Base-by-base conservation (phyloP, 768 basidiomycete genomes). In the Leccinellum rugosiceps region DNA sequence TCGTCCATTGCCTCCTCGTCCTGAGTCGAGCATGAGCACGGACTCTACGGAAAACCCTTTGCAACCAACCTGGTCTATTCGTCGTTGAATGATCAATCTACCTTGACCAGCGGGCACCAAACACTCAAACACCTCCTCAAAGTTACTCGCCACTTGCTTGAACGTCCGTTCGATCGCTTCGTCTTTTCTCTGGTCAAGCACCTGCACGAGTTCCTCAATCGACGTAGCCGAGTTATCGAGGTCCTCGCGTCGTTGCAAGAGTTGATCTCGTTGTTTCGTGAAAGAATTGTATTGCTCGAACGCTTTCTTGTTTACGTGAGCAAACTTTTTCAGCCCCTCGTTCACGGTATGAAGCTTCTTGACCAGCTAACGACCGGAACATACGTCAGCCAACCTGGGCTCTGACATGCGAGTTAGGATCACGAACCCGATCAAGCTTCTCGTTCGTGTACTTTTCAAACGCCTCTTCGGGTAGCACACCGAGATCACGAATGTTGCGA, bases 251-350 rank as follows among this genome's bases (percentile, higher is more conserved):
- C 97, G 88, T 58, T 87, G 80, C 44, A 90, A 72, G 4, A 98
- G 83, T 64, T 94, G 90, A 68, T 98, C 95, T 1, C 95, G 88
- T 71, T 98, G 96, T 69, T 96, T 98, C 8, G 95, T 97, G 72
- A 98, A 98, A 69, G 93, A 95, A 71, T 84, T 92, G 77, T 97
- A 98, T 71, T 98, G 96, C 71, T 99, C 97, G 68, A 96, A 96
- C 1, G 96, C 97, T 68, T 98, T 98, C 80, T 99, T 99, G 79
- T 99, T 99, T 60, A 98, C 96, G 68, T 98, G 94, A 0, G 94
- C 92, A 66, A 95, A 99, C 72, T 94, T 96, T 72, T 97, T 96
- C 64, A 99, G 77, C 26, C 85, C 83, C 67, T 98, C 95, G 67
- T 98, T 97, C 59, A 94, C 87, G 14, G 81, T 79, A 63, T 96